These are phyloP conservation scores for Arxiozyma telluris DNA, from an alignment of 1,139 yeast genomes.

Conservation along the genomic window DNA sequence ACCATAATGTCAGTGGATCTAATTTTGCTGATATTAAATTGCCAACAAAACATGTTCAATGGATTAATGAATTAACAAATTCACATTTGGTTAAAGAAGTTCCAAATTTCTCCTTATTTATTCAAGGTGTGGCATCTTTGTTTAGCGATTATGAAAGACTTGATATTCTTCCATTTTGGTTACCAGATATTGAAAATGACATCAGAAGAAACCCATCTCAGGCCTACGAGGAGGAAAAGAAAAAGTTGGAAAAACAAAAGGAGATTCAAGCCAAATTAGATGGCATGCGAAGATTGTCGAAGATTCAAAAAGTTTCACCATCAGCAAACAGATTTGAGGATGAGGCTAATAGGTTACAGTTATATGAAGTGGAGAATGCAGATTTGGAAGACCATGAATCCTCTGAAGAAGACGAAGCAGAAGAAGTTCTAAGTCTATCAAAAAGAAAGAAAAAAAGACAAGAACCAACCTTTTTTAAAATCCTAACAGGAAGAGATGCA, in stretches of 20 bases:
- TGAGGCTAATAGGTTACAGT: neutral
- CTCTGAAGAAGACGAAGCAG: conserved; percentile 33
- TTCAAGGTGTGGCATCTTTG: conserved; percentile 83
- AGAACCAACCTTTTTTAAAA: conserved; percentile 23
- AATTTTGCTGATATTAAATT: conserved; percentile 22
- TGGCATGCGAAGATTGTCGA: conserved; percentile 32
- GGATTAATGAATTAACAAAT: conserved; percentile 83
- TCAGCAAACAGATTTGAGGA: neutral
- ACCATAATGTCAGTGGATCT: neutral
- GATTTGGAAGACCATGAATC: conserved; percentile 39
- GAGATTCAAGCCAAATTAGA: conserved; percentile 41
- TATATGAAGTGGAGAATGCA: conserved; percentile 17
- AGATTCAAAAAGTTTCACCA: conserved; percentile 6
- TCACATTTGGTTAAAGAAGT: conserved; percentile 83
- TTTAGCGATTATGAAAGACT: conserved; percentile 76
- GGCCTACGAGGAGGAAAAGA: conserved; percentile 52
- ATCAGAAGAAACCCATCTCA: conserved; percentile 68
- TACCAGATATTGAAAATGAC: conserved; percentile 79
- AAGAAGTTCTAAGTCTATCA: conserved; percentile 5
- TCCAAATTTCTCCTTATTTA: conserved; percentile 81
- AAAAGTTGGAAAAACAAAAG: conserved; percentile 36
- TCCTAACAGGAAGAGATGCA: conserved; percentile 30
- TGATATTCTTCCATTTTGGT: conserved; percentile 90
- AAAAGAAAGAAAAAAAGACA: conserved; percentile 10
- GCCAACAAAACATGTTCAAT: conserved; percentile 46